Evolutionary conservation across 306 rosid species (phyloP).

Genomic region (Pterocarpus macrocarpus): DNA sequence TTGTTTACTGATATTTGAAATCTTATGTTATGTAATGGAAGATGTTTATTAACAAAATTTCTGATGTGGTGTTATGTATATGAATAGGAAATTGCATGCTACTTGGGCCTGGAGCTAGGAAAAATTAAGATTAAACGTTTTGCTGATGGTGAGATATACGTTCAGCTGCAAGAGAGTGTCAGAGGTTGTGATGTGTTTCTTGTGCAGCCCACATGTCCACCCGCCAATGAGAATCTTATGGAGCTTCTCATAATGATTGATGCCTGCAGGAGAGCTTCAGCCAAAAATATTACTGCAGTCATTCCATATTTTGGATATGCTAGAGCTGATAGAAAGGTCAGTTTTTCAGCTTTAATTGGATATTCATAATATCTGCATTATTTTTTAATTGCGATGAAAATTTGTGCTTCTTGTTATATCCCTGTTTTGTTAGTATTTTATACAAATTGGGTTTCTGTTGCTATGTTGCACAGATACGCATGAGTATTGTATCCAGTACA

Average conservation of each 20-base stretch:
- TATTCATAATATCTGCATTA: neutral
- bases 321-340: conserved; percentile 97
- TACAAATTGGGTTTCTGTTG: neutral
- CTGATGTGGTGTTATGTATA: conserved; percentile 29
- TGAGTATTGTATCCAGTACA: neutral
- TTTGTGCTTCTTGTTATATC: conserved; percentile 26
- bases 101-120: conserved; percentile 93
- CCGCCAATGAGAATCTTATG: conserved; percentile 95
- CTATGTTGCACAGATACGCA: neutral
- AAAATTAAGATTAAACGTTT: conserved; percentile 91
- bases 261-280: conserved; percentile 96
- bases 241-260: conserved; percentile 96
- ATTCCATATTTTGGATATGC: conserved; percentile 98
- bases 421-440: neutral
- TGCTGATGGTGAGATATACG: conserved; percentile 96
- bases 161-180: conserved; percentile 97
- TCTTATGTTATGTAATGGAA: neutral
- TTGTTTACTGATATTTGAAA: conserved; percentile 33
- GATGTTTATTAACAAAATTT: conserved; percentile 3
- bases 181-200: conserved; percentile 95
- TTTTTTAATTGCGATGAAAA: conserved; percentile 13
- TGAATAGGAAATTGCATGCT: conserved; percentile 88
- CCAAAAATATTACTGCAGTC: conserved; percentile 93
- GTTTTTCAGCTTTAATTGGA: conserved; percentile 13
- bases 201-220: conserved; percentile 98